Evolutionary conservation across 345 rosid genomes (phyloP).

Genomic region (Salix koriyanagi): DNA sequence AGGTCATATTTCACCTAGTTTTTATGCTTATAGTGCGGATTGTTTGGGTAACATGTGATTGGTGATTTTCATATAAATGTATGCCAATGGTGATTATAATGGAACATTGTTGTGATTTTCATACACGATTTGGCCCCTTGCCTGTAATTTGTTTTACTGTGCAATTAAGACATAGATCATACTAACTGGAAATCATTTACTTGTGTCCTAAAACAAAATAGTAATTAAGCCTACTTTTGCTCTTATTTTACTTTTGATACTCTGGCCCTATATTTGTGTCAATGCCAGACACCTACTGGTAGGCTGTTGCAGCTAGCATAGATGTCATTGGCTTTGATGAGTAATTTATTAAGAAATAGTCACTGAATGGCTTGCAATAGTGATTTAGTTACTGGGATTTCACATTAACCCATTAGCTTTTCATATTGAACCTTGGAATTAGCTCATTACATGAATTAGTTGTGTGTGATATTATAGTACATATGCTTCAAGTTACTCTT

Average conservation of each 20-base stretch:
- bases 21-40: not conserved
- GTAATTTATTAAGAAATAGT: no score
- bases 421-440: no score
- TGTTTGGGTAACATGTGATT: not conserved
- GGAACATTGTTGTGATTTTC: not conserved
- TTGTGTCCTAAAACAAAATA: not conserved
- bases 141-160: no score
- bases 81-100: not conserved
- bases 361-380: no score
- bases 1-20: conserved; percentile 39
- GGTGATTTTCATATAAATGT: not conserved
- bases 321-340: not conserved
- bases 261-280: not conserved
- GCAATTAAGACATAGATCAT: not conserved
- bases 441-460: no score
- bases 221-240: not conserved
- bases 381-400: no score
- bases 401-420: no score
- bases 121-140: no score
- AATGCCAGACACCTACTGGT: not conserved
- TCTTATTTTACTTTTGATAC: not conserved
- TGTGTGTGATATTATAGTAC: no score
- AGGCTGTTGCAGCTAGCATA: not conserved
- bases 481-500: no score
- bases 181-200: not conserved